A percentile compares a stretch with the other conserved stretches of the same genome.
Evolutionary conservation across 2,329 filamentous ascomycete genomes (phyloP).

Genomic region (Talaromyces albobiverticillius): DNA sequence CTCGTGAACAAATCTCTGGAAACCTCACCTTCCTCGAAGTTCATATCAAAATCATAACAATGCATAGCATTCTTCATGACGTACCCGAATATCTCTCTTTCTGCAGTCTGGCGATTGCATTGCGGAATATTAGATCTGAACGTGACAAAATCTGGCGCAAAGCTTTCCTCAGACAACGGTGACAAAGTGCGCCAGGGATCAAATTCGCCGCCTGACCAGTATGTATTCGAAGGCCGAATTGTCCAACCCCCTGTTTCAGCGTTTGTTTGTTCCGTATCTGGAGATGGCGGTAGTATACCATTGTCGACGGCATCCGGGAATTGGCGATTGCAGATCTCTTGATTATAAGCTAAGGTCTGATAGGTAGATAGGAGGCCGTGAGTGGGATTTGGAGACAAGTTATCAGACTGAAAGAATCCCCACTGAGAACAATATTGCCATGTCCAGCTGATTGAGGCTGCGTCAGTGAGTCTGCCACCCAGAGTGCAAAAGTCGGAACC

Average conservation of each 20-base stretch:
- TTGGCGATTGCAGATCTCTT: constrained; percentile 47
- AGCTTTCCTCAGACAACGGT: constrained; percentile 39
- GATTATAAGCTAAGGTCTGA: constrained; percentile 44
- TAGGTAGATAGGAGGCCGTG: constrained; percentile 48
- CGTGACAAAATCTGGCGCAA: constrained; percentile 36
- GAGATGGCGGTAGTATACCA: constrained; percentile 41
- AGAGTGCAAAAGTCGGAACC: constrained; percentile 36
- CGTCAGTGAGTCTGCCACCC: constrained; percentile 30
- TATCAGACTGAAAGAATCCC: constrained; percentile 51
- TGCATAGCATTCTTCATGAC: constrained; percentile 47
- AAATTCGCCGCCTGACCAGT: constrained; percentile 50
- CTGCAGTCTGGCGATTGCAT: constrained; percentile 38
- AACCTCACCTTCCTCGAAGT: constrained; percentile 31
- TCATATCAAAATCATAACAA: constrained; percentile 46
- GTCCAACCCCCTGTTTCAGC: constrained; percentile 49
- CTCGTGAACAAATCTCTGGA: constrained; percentile 34
- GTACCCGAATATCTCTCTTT: constrained; percentile 48
- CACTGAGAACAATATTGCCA: constrained; percentile 56
- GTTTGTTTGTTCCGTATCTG: constrained; percentile 41
- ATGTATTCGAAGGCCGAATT: constrained; percentile 52
- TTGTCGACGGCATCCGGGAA: constrained; percentile 43
- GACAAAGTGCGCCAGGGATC: constrained; percentile 53
- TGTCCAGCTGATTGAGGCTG: constrained; percentile 43
- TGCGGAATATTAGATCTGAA: constrained; percentile 41
- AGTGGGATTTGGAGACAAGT: constrained; percentile 35